phyloP scores from a whole-genome alignment of 148 eudicot species.

The Rhododendron molle region DNA sequence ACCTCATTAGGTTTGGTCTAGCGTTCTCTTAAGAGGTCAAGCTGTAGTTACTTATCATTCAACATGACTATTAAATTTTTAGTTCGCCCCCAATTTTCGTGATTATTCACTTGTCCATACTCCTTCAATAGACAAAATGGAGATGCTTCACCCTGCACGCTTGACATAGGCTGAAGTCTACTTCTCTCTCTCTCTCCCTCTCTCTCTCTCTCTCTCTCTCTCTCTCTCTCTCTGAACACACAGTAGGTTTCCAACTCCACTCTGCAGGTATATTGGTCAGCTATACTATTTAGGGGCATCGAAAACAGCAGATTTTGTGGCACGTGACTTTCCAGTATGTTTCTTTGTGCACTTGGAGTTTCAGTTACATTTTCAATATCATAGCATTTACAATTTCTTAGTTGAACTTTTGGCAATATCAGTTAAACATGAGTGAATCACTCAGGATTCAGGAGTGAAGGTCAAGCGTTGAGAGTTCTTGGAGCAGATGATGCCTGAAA shows the following conservation, averaged over 20 bases:
- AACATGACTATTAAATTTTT: background rate
- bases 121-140: background rate
- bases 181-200: background rate
- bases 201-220: background rate
- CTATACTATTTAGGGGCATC: background rate
- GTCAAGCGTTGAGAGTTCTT: slow-evolving; percentile 5
- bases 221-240: background rate
- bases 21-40: background rate
- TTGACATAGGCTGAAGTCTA: background rate
- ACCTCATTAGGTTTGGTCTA: background rate
- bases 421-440: slow-evolving; percentile 1
- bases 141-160: background rate
- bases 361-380: background rate
- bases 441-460: slow-evolving; percentile 10
- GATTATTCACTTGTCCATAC: background rate
- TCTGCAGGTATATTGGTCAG: background rate
- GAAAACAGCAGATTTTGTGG: background rate
- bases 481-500: slow-evolving; percentile 33
- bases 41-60: background rate
- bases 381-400: background rate
- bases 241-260: background rate
- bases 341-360: background rate
- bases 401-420: slow-evolving; percentile 8
- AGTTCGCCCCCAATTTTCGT: background rate
- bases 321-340: background rate